phyloP scores from a whole-genome alignment of 768 basidiomycete species.

The Sistotremastrum suecicum region DNA sequence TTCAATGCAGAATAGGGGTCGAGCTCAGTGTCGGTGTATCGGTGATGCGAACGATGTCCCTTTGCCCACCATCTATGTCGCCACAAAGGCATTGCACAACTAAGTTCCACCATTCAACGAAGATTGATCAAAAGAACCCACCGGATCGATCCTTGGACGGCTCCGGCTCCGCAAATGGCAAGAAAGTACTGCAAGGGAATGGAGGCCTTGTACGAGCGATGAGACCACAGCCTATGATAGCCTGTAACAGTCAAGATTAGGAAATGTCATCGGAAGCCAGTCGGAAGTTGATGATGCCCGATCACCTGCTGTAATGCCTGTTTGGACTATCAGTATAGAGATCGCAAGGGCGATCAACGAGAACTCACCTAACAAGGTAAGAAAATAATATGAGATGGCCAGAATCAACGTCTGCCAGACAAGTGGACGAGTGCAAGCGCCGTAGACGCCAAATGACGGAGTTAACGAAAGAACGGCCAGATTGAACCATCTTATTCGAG shows the following conservation, averaged over 20 bases:
- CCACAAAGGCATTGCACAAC: no score
- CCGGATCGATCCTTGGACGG: conserved; percentile 67
- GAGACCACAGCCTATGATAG: conserved; percentile 80
- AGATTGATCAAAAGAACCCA: no score
- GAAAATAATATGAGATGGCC: conserved; percentile 59
- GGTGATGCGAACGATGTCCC: conserved; percentile 72
- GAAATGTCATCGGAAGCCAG: neutral
- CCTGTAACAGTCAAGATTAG: conserved; percentile 21
- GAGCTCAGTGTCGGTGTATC: conserved; percentile 74
- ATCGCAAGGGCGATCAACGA: neutral
- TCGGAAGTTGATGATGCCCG: neutral
- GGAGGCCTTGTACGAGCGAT: conserved; percentile 69
- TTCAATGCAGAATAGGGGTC: conserved; percentile 76
- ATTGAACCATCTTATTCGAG: conserved; percentile 58
- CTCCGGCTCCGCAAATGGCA: conserved; percentile 62
- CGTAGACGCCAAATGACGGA: conserved; percentile 59
- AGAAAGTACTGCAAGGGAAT: conserved; percentile 57
- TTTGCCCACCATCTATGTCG: conserved; percentile 55
- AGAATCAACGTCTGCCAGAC: conserved; percentile 43
- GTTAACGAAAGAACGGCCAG: conserved; percentile 54
- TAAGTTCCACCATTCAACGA: no score
- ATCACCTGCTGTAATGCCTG: conserved; percentile 38
- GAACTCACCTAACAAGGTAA: conserved; percentile 66
- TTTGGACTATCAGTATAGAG: conserved; percentile 7
- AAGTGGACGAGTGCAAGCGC: conserved; percentile 34